phyloP scores from a whole-genome alignment of 495 filamentous ascomycete species.

The Xylaria telfairii region DNA sequence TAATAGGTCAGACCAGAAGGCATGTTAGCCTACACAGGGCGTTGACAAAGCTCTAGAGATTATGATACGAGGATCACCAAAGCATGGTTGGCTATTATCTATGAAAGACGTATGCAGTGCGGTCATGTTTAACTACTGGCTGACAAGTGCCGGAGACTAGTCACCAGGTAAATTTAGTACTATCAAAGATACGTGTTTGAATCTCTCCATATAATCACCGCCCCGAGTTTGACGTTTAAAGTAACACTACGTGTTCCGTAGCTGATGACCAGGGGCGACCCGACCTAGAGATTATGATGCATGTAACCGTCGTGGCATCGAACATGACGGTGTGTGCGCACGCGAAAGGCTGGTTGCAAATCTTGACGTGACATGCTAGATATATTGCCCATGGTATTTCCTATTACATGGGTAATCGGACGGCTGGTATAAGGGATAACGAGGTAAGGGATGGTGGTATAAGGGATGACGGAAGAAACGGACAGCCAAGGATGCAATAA shows the following conservation, averaged over 20 bases:
- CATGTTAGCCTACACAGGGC: neutral
- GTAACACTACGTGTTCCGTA: conserved; percentile 12
- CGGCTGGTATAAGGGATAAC: neutral
- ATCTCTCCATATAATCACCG: neutral
- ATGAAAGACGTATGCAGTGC: neutral
- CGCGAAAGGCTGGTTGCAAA: conserved; percentile 7
- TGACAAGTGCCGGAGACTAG: neutral
- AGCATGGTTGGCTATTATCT: neutral
- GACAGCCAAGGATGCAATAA: neutral
- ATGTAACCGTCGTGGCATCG: conserved; percentile 20
- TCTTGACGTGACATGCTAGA: conserved; percentile 12
- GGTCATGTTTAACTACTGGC: neutral
- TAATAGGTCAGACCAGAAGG: neutral
- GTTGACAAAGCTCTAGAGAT: neutral
- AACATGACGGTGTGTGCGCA: conserved; percentile 9
- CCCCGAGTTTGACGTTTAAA: neutral
- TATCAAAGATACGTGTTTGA: neutral
- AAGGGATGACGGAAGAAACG: neutral
- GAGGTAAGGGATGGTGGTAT: neutral
- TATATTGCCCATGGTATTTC: neutral
- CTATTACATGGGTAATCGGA: neutral
- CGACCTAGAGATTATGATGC: conserved; percentile 21
- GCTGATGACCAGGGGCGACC: conserved; percentile 19
- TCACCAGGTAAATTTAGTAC: neutral
- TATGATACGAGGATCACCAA: neutral